Percentiles rank a stretch among this genome's conserved stretches.
Conservation (phyloP, 257 asterid genomes). For the Fraxinus pennsylvanica region DNA sequence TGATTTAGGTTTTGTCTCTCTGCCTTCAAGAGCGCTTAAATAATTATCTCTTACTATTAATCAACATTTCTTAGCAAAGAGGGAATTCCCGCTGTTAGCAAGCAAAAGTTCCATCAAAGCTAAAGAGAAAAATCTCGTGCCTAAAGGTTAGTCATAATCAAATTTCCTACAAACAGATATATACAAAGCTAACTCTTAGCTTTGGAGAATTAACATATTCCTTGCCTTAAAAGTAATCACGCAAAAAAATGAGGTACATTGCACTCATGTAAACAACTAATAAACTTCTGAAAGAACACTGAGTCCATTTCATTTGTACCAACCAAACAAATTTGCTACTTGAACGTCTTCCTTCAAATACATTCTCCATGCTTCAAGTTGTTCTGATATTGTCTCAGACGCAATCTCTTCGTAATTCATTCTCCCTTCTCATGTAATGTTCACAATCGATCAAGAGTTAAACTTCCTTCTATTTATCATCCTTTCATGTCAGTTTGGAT, state of each 20-base stretch:
- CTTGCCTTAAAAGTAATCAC: conserved; percentile 16
- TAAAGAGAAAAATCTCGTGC: neutral
- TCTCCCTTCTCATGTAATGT: conserved; percentile 8
- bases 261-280: neutral
- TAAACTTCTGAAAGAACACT: neutral
- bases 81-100: neutral
- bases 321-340: conserved; percentile 9
- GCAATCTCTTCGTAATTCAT: neutral
- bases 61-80: neutral
- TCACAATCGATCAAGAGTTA: conserved; percentile 1
- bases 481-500: neutral
- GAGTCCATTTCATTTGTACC: conserved; percentile 10
- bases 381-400: neutral
- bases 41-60: neutral
- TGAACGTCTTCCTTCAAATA: neutral
- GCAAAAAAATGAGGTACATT: neutral
- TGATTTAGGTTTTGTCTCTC: no score
- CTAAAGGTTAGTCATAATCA: neutral
- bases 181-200: neutral
- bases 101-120: neutral
- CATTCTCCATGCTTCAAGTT: conserved; percentile 15
- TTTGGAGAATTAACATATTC: neutral
- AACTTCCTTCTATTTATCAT: conserved; percentile 1
- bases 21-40: neutral
- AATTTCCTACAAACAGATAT: conserved; percentile 2